A percentile compares a stretch with the other conserved stretches of the same genome.
Conservation (phyloP, 108 stramenopile species). For the Nannochloropsis salina region DNA sequence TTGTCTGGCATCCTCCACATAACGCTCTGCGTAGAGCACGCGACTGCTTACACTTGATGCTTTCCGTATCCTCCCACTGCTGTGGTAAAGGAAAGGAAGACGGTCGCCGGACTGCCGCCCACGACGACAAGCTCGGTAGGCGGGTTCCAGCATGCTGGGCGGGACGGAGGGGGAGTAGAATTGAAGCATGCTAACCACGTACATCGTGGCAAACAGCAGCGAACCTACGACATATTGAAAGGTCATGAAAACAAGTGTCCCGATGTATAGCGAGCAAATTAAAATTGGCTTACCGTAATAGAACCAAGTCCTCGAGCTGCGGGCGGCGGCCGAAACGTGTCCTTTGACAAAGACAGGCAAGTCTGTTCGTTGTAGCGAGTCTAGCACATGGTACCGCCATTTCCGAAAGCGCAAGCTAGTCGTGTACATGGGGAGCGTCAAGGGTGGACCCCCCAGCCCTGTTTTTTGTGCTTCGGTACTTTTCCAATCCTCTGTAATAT, state of each 20-base stretch:
- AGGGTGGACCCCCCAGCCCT: neutral
- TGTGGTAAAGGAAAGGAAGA: neutral
- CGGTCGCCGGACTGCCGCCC: neutral
- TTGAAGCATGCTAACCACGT: neutral
- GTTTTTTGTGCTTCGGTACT: neutral
- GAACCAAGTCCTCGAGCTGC: neutral
- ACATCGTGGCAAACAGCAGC: neutral
- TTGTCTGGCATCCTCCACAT: neutral
- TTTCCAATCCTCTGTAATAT: too few species aligned
- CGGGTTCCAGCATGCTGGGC: neutral
- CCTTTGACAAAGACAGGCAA: constrained; percentile 8
- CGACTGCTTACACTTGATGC: neutral
- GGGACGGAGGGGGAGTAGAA: constrained; percentile 16
- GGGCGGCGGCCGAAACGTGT: constrained; percentile 10
- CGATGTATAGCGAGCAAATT: neutral
- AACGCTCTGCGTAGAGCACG: neutral
- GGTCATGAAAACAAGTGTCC: neutral
- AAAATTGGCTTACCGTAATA: neutral
- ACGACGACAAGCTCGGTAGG: constrained; percentile 17
- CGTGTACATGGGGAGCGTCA: neutral
- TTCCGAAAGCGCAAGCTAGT: constrained; percentile 19
- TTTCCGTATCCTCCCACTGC: neutral
- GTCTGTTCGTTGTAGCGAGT: constrained; percentile 19
- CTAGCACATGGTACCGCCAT: constrained; percentile 13
- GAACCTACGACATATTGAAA: neutral